Evolutionary conservation across 2,329 filamentous ascomycete species (phyloP), one percentile per base, ranked within the genome.

Genomic region (Microsporum ferrugineum): DNA sequence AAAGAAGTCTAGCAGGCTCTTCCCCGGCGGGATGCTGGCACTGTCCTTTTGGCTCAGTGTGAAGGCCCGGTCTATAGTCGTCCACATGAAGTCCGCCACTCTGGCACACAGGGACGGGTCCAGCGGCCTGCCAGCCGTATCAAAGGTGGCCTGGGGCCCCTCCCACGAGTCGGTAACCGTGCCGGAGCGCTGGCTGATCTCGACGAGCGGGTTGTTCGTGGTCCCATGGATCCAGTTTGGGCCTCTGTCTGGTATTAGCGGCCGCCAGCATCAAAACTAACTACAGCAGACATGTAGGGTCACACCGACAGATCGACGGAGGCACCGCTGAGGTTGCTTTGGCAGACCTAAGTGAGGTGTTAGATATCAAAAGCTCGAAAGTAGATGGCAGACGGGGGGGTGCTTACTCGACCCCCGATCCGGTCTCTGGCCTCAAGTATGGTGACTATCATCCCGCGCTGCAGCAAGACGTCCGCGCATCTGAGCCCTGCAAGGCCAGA

Each of bases 161-260:
- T 82, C 79, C 71, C 79, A 81, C 51, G 76, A 77, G 67, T 81
- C 76, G 1, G 79, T 73, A 7, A 71, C 65, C 0, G 82, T 84
- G 8, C 74, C 71, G 1, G 82, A 83, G 61, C 76, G 69, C 62
- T 77, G 73, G 12, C 82, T 83, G n/a, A 86, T 75, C 12, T 78
- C 72, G 57, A 79, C 72, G 27, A 86, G 84, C 0, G 84, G 83
- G 65, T 85, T 86, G 45, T 80, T 72, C 1, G 80, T 74, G 1
- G 80, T 81, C 14, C 83, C 84, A 68, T 86, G 84, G 57, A 86
- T 85, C 83, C 83, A 86, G 64, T 85, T 86, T 0, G 84, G 81
- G 1, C 83, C 83, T 10, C 82, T 84, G 23, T 27, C 17, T 27
- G 17, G 23, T 38, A 17, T 60, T 60, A 60, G 49, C 14, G 17